Base-by-base conservation (phyloP, 192 early-diverging fungal species). In the Chytriomyces sp. region DNA sequence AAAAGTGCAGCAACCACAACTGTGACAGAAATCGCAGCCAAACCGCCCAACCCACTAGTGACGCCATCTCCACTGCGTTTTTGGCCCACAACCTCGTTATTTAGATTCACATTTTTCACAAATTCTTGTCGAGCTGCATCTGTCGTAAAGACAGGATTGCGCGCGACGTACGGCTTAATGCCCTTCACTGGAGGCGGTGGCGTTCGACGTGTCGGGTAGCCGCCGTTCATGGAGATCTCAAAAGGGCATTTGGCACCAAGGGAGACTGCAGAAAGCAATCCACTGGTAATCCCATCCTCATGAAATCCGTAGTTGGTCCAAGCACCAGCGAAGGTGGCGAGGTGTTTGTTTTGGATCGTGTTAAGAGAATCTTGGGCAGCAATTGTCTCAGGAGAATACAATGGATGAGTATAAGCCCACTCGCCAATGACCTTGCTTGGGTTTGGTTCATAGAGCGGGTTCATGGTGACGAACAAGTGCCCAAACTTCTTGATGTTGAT, bases 301-400 rank as follows among this genome's bases (percentile, higher is more conserved):
- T 90, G 89, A 74, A 90, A 90, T 3, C 89, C 88, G 68, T 90
- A 89, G 41, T 89, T 86, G 14, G 84, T 84, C 89, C 89, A 90
- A 7, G 89, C 89, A 33, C 89, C 89, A 26, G 75, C 67, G 67
- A 82, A 90, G 4, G 73, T 71, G 4, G 83, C 82, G 17, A 68
- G 40, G 19, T 73, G 52, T 31, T 72, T 62, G 63, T 87, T 87
- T 62, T 89, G 88, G 59, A 88, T 82, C 3, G 12, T 33, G 37
- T 69, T 58, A 14, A 90, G 61, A 53, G 41, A 36, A 5, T 76
- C 75, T 55, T 90, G 89, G 12, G 89, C 82, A 4, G 70, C 64
- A 41, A 89, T 78, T 3, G 82, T 79, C 72, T 73, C 72, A 0
- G 83, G 57, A 0, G 75, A 72, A 44, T 85, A 82, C 37, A 80